These are phyloP conservation scores for Hydrangea macrophylla DNA, from an alignment of 148 eudicot species.

Conservation along the genomic window DNA sequence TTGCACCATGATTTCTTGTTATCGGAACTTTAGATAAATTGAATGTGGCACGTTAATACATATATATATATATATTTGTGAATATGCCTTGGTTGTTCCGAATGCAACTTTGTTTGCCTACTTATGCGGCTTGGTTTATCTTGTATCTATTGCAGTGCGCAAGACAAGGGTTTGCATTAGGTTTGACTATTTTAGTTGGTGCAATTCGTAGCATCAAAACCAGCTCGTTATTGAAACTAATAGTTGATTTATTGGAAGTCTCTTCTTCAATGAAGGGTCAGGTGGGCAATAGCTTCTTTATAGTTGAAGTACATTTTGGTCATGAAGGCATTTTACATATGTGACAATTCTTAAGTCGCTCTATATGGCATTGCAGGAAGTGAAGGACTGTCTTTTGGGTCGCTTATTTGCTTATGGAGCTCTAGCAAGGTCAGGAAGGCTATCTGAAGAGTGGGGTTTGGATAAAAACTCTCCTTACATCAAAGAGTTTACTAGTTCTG, in stretches of 20 bases:
- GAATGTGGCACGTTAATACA: too few relatives aligned
- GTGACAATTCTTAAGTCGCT: constrained; percentile 8
- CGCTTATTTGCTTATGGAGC: constrained; percentile 95
- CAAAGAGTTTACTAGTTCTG: constrained; percentile 56
- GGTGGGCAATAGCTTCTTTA: constrained; percentile 39
- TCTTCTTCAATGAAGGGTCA: constrained; percentile 94
- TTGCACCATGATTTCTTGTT: not conserved
- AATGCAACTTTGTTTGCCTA: not conserved
- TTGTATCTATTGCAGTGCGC: constrained; percentile 64
- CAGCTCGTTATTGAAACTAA: constrained; percentile 68
- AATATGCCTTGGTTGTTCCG: not conserved
- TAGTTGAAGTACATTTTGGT: constrained; percentile 2
- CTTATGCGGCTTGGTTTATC: constrained; percentile 3
- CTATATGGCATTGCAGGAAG: constrained; percentile 58
- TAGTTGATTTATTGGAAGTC: constrained; percentile 64
- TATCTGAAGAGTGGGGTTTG: constrained; percentile 54
- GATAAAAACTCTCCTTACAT: constrained; percentile 45
- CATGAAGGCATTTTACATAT: not conserved
- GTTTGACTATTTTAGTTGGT: constrained; percentile 67
- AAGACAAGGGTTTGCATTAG: constrained; percentile 97
- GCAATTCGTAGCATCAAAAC: constrained; percentile 57
- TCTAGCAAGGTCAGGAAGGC: constrained; percentile 74
- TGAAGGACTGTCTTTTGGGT: constrained; percentile 73
- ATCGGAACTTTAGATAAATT: too few relatives aligned
- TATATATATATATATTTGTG: too few relatives aligned